A percentile compares a stretch with the other conserved stretches of the same genome.
Conservation (phyloP, 1,139 yeast genomes). For the Scheffersomyces titani region DNA sequence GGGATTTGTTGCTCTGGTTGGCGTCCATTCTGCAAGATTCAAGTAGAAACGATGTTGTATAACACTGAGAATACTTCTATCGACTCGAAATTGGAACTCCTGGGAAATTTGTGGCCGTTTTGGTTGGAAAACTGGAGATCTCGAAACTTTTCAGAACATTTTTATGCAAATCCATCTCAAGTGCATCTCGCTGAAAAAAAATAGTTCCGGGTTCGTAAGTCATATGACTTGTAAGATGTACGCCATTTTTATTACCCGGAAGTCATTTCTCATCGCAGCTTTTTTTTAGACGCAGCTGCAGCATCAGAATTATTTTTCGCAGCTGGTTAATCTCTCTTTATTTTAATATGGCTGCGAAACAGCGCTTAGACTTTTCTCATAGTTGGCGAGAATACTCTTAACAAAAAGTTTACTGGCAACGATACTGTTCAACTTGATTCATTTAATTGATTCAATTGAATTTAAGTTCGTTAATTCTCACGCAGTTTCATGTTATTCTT, state of each 20-base stretch:
- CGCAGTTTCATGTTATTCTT: neutral
- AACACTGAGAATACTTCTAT: neutral
- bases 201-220: constrained; percentile 3
- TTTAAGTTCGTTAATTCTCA: neutral
- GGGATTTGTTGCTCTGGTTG: constrained; percentile 60
- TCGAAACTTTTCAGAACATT: neutral
- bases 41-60: neutral
- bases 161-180: constrained; percentile 3
- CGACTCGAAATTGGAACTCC: neutral
- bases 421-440: neutral
- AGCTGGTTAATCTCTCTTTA: neutral
- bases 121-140: neutral
- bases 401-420: neutral
- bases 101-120: neutral
- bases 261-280: neutral
- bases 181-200: constrained; percentile 7
- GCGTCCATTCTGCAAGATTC: constrained; percentile 12
- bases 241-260: neutral
- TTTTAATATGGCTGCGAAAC: neutral
- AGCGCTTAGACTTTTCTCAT: neutral
- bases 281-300: too few species aligned
- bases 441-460: neutral
- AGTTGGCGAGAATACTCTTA: too few species aligned
- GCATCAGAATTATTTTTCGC: neutral
- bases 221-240: constrained; percentile 1